A percentile compares a stretch with the other conserved stretches of the same genome.
Conservation (phyloP, 116 monocot genomes). For the Phalaenopsis hybrid region DNA sequence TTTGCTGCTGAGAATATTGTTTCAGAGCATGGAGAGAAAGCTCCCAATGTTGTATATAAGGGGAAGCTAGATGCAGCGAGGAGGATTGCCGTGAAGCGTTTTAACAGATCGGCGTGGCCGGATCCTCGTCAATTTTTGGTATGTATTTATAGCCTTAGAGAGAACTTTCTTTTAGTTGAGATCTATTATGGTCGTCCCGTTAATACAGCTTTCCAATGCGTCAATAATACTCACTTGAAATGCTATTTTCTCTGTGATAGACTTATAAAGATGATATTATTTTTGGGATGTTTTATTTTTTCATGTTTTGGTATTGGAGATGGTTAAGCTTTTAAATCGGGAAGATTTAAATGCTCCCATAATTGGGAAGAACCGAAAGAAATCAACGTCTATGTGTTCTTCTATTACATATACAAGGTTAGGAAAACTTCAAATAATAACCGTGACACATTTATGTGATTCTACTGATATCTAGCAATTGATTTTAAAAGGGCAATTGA, state of each 20-base stretch:
- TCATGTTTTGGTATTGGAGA: background rate
- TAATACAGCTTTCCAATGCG: background rate
- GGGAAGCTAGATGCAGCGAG: constrained; percentile 65
- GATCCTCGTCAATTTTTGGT: constrained; percentile 92
- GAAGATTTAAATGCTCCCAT: background rate
- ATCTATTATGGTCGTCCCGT: background rate
- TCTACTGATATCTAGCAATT: background rate
- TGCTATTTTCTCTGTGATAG: background rate
- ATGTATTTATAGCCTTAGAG: background rate
- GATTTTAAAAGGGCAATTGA: background rate
- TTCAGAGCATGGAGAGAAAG: constrained; percentile 94
- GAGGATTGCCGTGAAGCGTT: constrained; percentile 83
- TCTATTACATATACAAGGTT: background rate
- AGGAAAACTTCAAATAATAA: background rate
- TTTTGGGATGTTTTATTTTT: background rate
- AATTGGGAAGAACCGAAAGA: background rate
- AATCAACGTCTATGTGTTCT: background rate
- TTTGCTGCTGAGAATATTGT: constrained; percentile 81
- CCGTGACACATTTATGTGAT: background rate
- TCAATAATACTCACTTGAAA: background rate
- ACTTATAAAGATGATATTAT: background rate
- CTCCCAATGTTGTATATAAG: constrained; percentile 84
- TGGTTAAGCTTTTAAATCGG: background rate
- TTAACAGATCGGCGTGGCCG: constrained; percentile 86
- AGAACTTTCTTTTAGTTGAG: background rate